A percentile compares a stretch with the other conserved stretches of the same genome.
Evolutionary conservation across 805 yeast species (phyloP).

Genomic region (Millerozyma acaciae): DNA sequence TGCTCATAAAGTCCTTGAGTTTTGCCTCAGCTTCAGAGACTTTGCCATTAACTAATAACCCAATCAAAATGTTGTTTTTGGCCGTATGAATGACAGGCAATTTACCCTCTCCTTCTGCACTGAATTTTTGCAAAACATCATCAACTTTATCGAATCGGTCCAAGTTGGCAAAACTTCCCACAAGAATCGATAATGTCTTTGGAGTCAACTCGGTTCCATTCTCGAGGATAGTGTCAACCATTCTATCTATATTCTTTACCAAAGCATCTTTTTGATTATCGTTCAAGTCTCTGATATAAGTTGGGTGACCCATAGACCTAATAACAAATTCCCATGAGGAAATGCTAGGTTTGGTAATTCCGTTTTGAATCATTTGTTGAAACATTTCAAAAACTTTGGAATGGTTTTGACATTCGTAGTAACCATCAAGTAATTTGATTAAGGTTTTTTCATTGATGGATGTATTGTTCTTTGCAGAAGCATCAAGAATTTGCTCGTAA

Average conservation of each 20-base stretch:
- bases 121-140: conserved; percentile 28
- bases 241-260: conserved; percentile 22
- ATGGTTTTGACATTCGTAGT: conserved; percentile 30
- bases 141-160: conserved; percentile 41
- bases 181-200: conserved; percentile 44
- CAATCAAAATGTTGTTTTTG: conserved; percentile 44
- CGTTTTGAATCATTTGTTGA: conserved; percentile 42
- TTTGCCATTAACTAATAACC: conserved; percentile 36
- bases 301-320: conserved; percentile 41
- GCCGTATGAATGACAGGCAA: conserved; percentile 34
- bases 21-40: conserved; percentile 43
- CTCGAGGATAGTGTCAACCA: conserved; percentile 26
- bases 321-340: conserved; percentile 59
- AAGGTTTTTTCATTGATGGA: conserved; percentile 40
- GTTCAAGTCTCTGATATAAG: conserved; percentile 19
- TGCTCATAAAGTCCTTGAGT: conserved; percentile 33
- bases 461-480: conserved; percentile 19
- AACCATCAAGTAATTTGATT: conserved; percentile 44
- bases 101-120: conserved; percentile 14
- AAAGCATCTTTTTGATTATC: conserved; percentile 23
- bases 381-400: conserved; percentile 44
- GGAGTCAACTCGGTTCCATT: conserved; percentile 39
- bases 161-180: conserved; percentile 45
- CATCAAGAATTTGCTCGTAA: conserved; percentile 23
- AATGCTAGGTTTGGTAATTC: conserved; percentile 37